A percentile compares a stretch with the other conserved stretches of the same genome.
phyloP scores from a whole-genome alignment of 2,329 filamentous ascomycete genomes.

The Botrytis tulipae region DNA sequence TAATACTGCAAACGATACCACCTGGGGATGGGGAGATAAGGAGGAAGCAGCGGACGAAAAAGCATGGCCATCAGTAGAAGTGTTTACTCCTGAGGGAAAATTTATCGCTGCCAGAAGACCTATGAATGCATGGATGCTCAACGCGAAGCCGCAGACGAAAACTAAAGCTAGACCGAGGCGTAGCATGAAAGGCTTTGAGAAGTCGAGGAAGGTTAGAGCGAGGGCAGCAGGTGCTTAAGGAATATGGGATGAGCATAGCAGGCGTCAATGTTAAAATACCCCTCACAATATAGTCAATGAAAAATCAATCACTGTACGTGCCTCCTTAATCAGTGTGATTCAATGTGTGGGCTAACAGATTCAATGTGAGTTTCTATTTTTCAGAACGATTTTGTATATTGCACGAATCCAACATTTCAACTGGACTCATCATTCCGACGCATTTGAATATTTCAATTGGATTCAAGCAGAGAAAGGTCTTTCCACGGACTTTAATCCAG shows the following conservation, averaged over 20 bases:
- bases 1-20: not conserved
- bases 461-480: not conserved
- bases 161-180: slow-evolving; percentile 58
- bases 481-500: not conserved
- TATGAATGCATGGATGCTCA: slow-evolving; percentile 66
- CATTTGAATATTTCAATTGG: not conserved
- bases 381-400: not conserved
- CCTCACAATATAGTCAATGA: not conserved
- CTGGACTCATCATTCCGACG: not conserved
- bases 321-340: not conserved
- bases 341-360: not conserved
- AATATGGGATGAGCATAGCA: not conserved
- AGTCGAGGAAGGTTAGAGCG: slow-evolving; percentile 38
- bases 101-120: slow-evolving; percentile 67
- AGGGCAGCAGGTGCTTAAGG: not conserved
- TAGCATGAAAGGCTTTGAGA: slow-evolving; percentile 67
- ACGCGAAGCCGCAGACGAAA: slow-evolving; percentile 53
- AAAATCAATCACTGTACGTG: not conserved
- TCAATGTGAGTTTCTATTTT: not conserved
- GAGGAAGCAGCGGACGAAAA: slow-evolving; percentile 31
- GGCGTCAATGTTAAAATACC: not conserved
- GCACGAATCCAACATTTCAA: not conserved
- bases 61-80: slow-evolving; percentile 71
- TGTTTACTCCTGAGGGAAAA: slow-evolving; percentile 82
- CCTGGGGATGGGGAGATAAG: not conserved